Percentiles rank a stretch among this genome's conserved stretches.
phyloP scores from a whole-genome alignment of 2,329 filamentous ascomycete species.

The Tolypocladium cylindrosporum region DNA sequence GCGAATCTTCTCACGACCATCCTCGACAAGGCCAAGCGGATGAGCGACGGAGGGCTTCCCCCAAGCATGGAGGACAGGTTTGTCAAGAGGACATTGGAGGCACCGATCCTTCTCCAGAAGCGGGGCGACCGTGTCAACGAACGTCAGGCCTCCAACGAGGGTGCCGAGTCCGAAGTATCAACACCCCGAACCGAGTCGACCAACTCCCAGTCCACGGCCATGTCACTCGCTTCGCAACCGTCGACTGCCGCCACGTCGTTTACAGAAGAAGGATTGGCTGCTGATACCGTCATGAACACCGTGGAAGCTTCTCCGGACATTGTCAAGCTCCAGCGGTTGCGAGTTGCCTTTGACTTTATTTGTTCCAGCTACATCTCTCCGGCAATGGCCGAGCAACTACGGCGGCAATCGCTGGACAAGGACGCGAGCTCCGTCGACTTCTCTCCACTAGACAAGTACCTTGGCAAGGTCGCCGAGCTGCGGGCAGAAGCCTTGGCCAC shows the following conservation, averaged over 20 bases:
- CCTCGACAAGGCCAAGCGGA: slow-evolving; percentile 59
- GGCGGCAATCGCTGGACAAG: slow-evolving; percentile 23
- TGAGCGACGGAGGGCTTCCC: slow-evolving; percentile 59
- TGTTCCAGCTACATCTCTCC: slow-evolving; percentile 48
- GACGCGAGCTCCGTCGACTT: slow-evolving; percentile 48
- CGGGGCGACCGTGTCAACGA: slow-evolving; percentile 33
- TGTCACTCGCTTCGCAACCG: slow-evolving; percentile 25
- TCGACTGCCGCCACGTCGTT: slow-evolving; percentile 37
- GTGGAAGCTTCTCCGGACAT: slow-evolving; percentile 39
- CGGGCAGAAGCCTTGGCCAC: slow-evolving; percentile 62
- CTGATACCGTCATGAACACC: slow-evolving; percentile 26
- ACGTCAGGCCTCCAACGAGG: slow-evolving; percentile 4
- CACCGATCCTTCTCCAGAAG: slow-evolving; percentile 61
- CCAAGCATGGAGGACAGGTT: slow-evolving; percentile 79
- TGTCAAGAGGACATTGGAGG: slow-evolving; percentile 64
- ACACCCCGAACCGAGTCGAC: slow-evolving; percentile 13
- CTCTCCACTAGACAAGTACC: slow-evolving; percentile 57
- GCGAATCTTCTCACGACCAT: slow-evolving; percentile 58
- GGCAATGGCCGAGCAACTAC: slow-evolving; percentile 30
- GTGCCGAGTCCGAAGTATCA: slow-evolving; percentile 10
- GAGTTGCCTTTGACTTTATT: slow-evolving; percentile 56
- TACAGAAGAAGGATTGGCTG: slow-evolving; percentile 18
- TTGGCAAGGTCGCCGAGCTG: slow-evolving; percentile 54
- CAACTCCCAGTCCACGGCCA: slow-evolving; percentile 30
- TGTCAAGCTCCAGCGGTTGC: slow-evolving; percentile 50